Percentiles rank a stretch among this genome's conserved stretches.
These are phyloP conservation scores for Leccinum uliginosum DNA, from an alignment of 768 basidiomycete species.

Conservation along the genomic window DNA sequence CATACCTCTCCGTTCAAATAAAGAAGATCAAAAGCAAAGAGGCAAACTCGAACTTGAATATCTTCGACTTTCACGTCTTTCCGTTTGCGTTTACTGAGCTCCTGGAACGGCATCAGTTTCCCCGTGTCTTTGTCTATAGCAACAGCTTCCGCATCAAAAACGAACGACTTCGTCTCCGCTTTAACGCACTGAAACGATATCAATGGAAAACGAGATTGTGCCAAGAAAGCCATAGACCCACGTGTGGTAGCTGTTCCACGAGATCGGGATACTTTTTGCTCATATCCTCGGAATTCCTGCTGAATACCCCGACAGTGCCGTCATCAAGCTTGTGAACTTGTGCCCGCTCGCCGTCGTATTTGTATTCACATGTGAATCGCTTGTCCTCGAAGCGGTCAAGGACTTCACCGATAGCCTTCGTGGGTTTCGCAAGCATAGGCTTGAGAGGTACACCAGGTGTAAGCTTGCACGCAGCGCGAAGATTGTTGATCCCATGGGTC, in stretches of 20 bases:
- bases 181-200: conserved; percentile 68
- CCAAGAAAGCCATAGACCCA: conserved; percentile 29
- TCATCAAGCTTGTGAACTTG: conserved; percentile 86
- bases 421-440: conserved; percentile 99
- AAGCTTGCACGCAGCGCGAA: conserved; percentile 77
- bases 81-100: conserved; percentile 88
- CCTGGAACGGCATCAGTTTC: conserved; percentile 96
- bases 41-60: conserved; percentile 92
- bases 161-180: conserved; percentile 79
- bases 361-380: conserved; percentile 97
- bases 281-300: conserved; percentile 98
- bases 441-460: conserved; percentile 96
- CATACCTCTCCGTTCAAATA: conserved; percentile 92
- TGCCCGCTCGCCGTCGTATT: conserved; percentile 98
- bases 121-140: conserved; percentile 84
- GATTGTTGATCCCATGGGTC: conserved; percentile 63
- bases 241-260: conserved; percentile 87
- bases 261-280: conserved; percentile 98
- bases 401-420: conserved; percentile 97
- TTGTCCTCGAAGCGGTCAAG: conserved; percentile 95
- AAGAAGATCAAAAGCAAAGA: conserved; percentile 96
- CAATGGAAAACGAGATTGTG: neutral
- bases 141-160: conserved; percentile 94
- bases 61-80: conserved; percentile 99
- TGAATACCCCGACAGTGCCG: conserved; percentile 87